These are phyloP conservation scores for Houttuynia cordata DNA, from an alignment of 164 flowering plant species.

Conservation along the genomic window DNA sequence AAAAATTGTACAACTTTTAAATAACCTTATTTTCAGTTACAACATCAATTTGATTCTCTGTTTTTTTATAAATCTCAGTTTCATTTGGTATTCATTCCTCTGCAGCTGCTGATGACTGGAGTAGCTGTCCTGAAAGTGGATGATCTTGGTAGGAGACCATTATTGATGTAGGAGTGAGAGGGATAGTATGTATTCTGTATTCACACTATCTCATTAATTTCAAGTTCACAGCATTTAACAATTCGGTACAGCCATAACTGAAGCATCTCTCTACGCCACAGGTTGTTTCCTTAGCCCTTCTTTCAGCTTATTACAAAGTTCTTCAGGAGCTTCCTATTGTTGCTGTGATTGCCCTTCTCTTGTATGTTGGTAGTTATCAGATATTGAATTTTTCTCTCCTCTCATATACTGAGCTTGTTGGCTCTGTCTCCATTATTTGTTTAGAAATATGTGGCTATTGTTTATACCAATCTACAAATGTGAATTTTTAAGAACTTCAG, in stretches of 20 bases:
- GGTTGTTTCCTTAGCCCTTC: constrained; percentile 67
- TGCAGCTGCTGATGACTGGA: constrained; percentile 85
- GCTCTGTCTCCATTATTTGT: neutral
- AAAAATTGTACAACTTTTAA: neutral
- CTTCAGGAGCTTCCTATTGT: constrained; percentile 62
- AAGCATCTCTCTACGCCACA: constrained; percentile 12
- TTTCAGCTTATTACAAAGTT: constrained; percentile 80
- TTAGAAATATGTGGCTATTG: neutral
- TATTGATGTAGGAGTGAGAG: constrained; percentile 84
- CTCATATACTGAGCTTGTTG: neutral
- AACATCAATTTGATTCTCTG: neutral
- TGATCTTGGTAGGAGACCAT: constrained; percentile 81
- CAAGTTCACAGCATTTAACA: neutral
- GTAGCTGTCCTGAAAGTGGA: constrained; percentile 85
- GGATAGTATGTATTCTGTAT: constrained; percentile 27
- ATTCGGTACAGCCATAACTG: neutral
- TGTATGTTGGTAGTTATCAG: constrained; percentile 92
- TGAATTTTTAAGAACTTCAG: neutral
- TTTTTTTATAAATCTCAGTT: too few relatives aligned
- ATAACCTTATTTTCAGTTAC: neutral
- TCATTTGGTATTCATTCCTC: constrained; percentile 6
- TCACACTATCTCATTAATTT: neutral
- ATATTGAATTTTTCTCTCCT: constrained; percentile 13
- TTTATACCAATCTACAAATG: too few relatives aligned
- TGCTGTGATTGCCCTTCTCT: constrained; percentile 75